These are phyloP conservation scores for Pelagophyceae sp. DNA, from an alignment of 352 stramenopile species.

Conservation along the genomic window DNA sequence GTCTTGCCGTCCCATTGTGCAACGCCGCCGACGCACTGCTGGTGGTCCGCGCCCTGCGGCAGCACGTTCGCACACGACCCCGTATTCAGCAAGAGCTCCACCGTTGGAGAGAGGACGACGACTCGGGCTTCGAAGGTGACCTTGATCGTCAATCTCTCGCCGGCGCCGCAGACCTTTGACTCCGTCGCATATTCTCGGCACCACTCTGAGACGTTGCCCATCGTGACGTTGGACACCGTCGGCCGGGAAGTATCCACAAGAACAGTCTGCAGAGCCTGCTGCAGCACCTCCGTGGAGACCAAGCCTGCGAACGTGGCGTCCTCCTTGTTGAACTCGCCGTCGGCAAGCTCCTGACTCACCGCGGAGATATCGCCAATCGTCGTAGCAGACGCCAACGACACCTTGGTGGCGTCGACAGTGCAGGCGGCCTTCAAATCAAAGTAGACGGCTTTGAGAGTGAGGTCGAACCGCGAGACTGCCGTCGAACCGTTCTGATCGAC, in stretches of 20 bases:
- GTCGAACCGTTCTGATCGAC: neutral
- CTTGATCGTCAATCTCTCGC: conserved; percentile 47
- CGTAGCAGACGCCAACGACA: too few species aligned
- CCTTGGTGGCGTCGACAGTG: neutral
- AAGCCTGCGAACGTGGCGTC: neutral
- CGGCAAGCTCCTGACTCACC: neutral
- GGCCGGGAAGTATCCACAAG: neutral
- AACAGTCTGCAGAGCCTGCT: too few species aligned
- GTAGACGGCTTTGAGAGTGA: neutral
- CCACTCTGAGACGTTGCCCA: neutral
- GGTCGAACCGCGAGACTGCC: neutral
- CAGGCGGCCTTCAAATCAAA: neutral
- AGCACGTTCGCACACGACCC: neutral
- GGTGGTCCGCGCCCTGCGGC: neutral
- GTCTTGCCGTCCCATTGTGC: neutral
- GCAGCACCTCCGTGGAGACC: neutral
- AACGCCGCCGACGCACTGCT: neutral
- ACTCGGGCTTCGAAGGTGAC: conserved; percentile 41
- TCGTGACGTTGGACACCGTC: neutral
- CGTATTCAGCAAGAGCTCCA: neutral
- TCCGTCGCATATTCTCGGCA: conserved; percentile 23
- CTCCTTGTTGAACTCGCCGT: neutral
- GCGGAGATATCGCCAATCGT: too few species aligned
- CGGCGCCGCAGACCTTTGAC: conserved; percentile 53
- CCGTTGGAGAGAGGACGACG: neutral